phyloP scores from a whole-genome alignment of 108 stramenopile species.

The Aurantiochytrium sp. region DNA sequence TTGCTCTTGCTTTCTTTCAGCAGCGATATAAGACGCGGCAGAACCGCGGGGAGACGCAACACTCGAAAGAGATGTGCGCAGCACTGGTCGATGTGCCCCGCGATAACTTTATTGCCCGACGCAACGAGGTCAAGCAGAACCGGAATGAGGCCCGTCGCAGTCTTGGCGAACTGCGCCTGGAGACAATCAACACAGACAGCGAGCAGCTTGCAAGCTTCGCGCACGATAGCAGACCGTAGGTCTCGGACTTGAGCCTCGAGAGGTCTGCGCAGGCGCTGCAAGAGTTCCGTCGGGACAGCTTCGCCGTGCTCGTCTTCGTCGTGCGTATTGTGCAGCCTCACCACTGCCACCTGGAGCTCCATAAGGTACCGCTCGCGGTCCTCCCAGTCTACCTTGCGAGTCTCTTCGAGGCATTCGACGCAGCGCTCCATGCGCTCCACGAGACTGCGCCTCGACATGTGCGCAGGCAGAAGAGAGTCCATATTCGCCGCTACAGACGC shows the following conservation, averaged over 20 bases:
- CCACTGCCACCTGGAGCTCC: neutral
- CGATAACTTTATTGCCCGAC: slow-evolving; percentile 7
- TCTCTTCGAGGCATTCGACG: slow-evolving; percentile 16
- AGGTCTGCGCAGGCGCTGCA: neutral
- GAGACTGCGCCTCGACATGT: neutral
- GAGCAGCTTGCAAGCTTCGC: neutral
- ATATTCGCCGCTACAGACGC: neutral
- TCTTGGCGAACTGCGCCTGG: neutral
- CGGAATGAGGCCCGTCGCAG: neutral
- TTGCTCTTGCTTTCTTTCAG: neutral
- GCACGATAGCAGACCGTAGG: neutral
- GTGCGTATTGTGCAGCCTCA: neutral
- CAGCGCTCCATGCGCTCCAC: neutral
- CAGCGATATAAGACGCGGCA: neutral
- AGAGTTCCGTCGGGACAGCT: neutral
- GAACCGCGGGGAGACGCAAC: neutral
- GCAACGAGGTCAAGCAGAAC: neutral
- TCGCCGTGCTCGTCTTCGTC: neutral
- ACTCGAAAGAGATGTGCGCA: neutral
- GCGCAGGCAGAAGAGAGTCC: neutral
- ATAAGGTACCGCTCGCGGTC: neutral
- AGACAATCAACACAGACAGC: neutral
- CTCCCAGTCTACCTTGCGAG: slow-evolving; percentile 9
- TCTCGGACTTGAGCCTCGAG: neutral
- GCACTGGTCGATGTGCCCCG: neutral